These are phyloP conservation scores for Sphagnum contortum DNA, from an alignment of 225 moss, liverwort and hornwort genomes.

Conservation along the genomic window DNA sequence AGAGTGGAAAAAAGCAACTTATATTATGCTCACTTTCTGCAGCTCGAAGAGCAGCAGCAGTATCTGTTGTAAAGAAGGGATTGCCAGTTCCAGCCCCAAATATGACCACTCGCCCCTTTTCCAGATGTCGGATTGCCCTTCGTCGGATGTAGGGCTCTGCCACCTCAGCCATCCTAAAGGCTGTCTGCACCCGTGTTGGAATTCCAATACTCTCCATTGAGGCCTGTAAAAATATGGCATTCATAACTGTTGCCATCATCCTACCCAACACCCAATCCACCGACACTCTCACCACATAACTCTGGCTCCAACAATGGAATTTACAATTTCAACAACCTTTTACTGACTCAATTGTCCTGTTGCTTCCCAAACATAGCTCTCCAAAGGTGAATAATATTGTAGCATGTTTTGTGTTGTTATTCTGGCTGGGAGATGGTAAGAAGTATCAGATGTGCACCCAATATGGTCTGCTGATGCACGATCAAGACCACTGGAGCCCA, in stretches of 20 bases:
- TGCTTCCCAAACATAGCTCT: too few species aligned
- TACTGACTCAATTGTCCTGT: too few species aligned
- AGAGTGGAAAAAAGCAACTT: neutral
- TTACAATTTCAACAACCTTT: neutral
- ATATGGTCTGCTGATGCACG: constrained; percentile 93
- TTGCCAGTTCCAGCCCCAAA: constrained; percentile 96
- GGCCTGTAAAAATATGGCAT: constrained; percentile 87
- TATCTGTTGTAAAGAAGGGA: constrained; percentile 94
- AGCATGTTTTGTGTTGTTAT: too few species aligned
- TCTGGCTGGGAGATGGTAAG: neutral
- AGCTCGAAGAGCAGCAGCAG: constrained; percentile 90
- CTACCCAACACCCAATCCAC: constrained; percentile 17
- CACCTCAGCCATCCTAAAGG: constrained; percentile 85
- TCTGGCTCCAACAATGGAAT: neutral
- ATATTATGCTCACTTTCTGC: constrained; percentile 65
- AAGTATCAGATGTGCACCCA: constrained; percentile 31
- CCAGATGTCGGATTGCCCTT: constrained; percentile 83
- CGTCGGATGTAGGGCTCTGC: constrained; percentile 91
- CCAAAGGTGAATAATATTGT: too few species aligned
- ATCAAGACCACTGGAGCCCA: constrained; percentile 87
- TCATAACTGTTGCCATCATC: constrained; percentile 99
- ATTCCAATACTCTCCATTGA: constrained; percentile 90
- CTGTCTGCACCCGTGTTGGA: constrained; percentile 87
- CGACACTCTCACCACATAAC: too few species aligned
- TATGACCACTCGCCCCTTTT: constrained; percentile 91